phyloP scores from a whole-genome alignment of 495 filamentous ascomycete genomes.

The Talaromyces liani region DNA sequence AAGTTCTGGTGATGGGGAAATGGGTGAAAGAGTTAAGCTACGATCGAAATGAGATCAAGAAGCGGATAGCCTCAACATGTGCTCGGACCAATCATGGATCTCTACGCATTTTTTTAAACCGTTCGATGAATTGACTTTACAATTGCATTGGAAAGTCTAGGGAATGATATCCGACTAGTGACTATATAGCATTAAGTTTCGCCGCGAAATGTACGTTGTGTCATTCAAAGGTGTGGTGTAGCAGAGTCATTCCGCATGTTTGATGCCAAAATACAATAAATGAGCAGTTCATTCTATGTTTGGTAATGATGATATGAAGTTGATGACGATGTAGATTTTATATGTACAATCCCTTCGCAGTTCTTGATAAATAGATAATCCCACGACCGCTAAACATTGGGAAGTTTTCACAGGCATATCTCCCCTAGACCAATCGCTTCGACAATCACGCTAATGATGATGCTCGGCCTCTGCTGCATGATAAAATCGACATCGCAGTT shows the following conservation, averaged over 20 bases:
- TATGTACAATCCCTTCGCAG: constrained; percentile 8
- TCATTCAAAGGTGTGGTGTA: neutral
- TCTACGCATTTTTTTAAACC: neutral
- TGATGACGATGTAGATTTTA: constrained; percentile 5
- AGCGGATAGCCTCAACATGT: constrained; percentile 5
- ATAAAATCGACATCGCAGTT: constrained; percentile 1
- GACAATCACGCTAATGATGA: neutral
- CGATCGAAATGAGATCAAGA: neutral
- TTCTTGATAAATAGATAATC: neutral
- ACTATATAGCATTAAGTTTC: neutral
- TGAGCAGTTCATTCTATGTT: neutral
- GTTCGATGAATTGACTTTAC: neutral
- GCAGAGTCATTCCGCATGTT: neutral
- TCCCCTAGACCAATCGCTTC: neutral
- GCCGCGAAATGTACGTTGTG: neutral
- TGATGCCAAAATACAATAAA: neutral
- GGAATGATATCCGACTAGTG: neutral
- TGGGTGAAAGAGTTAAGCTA: neutral
- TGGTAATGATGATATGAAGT: neutral
- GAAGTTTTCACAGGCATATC: neutral
- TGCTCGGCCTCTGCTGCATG: neutral
- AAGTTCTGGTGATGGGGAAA: neutral
- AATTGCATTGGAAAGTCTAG: neutral
- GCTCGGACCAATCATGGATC: constrained; percentile 5
- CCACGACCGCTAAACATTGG: neutral